phyloP scores from a whole-genome alignment of 2,329 filamentous ascomycete genomes.

The Fusarium sp. region DNA sequence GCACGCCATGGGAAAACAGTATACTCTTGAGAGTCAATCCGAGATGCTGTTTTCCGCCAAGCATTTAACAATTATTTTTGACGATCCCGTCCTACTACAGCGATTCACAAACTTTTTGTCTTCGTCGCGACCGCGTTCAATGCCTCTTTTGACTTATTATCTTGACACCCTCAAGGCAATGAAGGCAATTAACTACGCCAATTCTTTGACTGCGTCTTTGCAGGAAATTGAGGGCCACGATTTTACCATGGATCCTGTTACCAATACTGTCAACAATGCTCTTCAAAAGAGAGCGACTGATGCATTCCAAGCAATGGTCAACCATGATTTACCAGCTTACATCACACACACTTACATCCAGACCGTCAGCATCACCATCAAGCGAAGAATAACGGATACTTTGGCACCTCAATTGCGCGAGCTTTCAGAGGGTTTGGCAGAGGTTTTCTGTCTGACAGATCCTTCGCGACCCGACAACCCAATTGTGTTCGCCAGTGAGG shows the following conservation, averaged over 20 bases:
- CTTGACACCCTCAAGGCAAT: conserved; percentile 77
- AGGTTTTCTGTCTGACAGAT: conserved; percentile 82
- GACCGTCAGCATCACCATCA: conserved; percentile 76
- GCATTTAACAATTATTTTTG: conserved; percentile 73
- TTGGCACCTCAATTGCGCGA: conserved; percentile 72
- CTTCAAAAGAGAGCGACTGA: conserved; percentile 72
- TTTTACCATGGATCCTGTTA: conserved; percentile 63
- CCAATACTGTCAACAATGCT: conserved; percentile 65
- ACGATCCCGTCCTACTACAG: conserved; percentile 69
- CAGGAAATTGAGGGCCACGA: conserved; percentile 65
- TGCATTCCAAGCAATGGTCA: conserved; percentile 72
- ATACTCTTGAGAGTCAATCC: conserved; percentile 71
- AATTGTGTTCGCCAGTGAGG: conserved; percentile 81
- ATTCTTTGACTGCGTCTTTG: conserved; percentile 72
- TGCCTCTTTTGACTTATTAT: conserved; percentile 76
- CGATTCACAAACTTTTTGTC: conserved; percentile 76
- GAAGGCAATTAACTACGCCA: conserved; percentile 76
- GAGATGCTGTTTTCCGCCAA: conserved; percentile 73
- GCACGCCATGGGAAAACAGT: conserved; percentile 40
- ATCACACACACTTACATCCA: conserved; percentile 76
- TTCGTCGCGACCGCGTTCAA: conserved; percentile 67
- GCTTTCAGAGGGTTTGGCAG: conserved; percentile 78
- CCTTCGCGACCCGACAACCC: conserved; percentile 79
- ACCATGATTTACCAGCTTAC: conserved; percentile 77
- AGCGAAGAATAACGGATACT: conserved; percentile 73